Evolutionary conservation across 257 asterid species (phyloP), one percentile per base, ranked within the genome.

Genomic region (Capsicum pubescens): DNA sequence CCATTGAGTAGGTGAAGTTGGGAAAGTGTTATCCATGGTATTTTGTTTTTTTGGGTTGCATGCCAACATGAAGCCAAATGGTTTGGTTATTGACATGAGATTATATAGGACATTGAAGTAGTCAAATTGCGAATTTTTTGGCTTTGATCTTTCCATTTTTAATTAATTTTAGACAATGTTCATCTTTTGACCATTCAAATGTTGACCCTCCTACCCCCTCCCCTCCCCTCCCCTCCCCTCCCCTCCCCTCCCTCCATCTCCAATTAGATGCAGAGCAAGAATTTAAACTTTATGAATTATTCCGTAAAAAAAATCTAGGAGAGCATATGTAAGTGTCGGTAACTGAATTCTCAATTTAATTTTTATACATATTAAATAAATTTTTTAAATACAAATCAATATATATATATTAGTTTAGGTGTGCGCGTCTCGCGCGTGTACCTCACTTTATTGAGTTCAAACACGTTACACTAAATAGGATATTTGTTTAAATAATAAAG

Each of bases 1-100:
- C 87, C 87, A 84, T 13, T 64, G 79, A 63, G 17, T 15, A 59
- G 17, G 54, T 9, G 81, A 69, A 57, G 55, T 70, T 19, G 82
- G 87, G 9, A 67, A 57, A 3, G 72, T 69, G 82, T 55, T 82
- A 21, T 82, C 67, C 82, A 84, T 85, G 72, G 39, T 76, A 44
- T 0, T 44, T 21, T 21, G 17, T 7, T 6, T 21, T 50, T 39
- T 52, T 76, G 21, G 10, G 46, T 52, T 52, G 44, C 63, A 76
- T 76, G 48, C 63, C 52, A 26, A 3, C 26, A 13, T 50, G 80
- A 74, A 74, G 19, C 60, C 60, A 21, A 21, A 74, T 50, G 0
- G 11, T 68, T 68, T 36, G 50, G 74, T 11, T 6, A 67, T 68
- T 68, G 13, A 35, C 8, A 7, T 74, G 81, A 74, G 60, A 50